Evolutionary conservation across 805 yeast species (phyloP), one percentile per base, ranked within the genome.

Genomic region (Tetrapisispora taiwanensis): DNA sequence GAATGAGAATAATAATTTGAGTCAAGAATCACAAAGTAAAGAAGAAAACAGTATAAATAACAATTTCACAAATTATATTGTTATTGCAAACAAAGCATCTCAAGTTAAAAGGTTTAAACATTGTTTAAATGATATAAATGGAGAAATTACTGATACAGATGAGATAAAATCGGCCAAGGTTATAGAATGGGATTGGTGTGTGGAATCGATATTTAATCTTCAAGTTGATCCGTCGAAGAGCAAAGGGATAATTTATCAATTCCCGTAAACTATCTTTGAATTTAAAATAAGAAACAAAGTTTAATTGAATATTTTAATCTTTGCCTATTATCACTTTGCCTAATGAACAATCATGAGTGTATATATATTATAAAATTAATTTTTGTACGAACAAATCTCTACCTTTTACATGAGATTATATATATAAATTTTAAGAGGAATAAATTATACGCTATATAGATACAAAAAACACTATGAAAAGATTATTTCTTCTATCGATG

Each of bases 111-210:
- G 50, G 27, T 54, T 61, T 41, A 51, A 50, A 38, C 52, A 51
- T 34, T 22, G 46, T 14, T 36, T 50, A 5, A 44, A 50, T 19
- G 38, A 39, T 24, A 36, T 26, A 12, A 42, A 39, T 31, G 41
- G 44, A 7, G 28, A 47, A 3, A 7, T 37, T 10, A 15, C n/a
- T 3, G 18, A 28, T 5, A 12, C 7, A 13, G 32, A 28, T 13
- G 13, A 15, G 1, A 18, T 37, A 14, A 37, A 37, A 37, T 27
- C 32, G 3, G 50, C 51, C 1, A 32, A 58, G 31, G 53, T 58
- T 6, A 60, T 62, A 3, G 61, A 60, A 35, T 63, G 67, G 67
- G 53, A 63, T 34, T 62, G 65, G 64, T 54, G 60, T 34, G 62
- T 62, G 10, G 46, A 56, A 19, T 48, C 52, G 34, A 54, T 63